Percentiles rank a stretch among this genome's conserved stretches.
phyloP scores from a whole-genome alignment of 176 grass and related monocot species.

The Hordeum vulgare region DNA sequence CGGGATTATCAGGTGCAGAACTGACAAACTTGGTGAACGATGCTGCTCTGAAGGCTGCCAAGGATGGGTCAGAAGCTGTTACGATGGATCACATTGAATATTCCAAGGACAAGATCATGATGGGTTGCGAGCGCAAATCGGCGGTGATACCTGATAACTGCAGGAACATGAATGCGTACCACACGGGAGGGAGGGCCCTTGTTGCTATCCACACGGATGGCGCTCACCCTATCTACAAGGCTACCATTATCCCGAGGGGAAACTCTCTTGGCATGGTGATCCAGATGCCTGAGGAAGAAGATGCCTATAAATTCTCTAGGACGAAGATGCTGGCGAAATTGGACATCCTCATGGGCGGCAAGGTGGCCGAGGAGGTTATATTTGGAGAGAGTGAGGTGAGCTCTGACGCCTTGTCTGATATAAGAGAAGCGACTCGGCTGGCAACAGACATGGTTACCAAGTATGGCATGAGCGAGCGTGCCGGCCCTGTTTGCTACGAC shows the following conservation, averaged over 20 bases:
- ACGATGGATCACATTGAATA: conserved; percentile 55
- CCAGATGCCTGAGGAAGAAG: conserved; percentile 43
- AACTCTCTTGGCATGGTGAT: conserved; percentile 51
- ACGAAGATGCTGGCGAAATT: conserved; percentile 57
- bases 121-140: conserved; percentile 58
- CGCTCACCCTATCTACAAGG: conserved; percentile 52
- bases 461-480: conserved; percentile 52
- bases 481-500: conserved; percentile 64
- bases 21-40: conserved; percentile 70
- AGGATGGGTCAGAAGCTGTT: conserved; percentile 52
- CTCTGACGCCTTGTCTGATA: conserved; percentile 29
- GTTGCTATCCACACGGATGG: conserved; percentile 46
- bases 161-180: conserved; percentile 45
- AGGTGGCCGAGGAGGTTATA: conserved; percentile 57
- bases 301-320: conserved; percentile 26
- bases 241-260: conserved; percentile 53
- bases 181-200: conserved; percentile 58
- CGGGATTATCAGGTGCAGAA: conserved; percentile 61
- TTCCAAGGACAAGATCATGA: conserved; percentile 61
- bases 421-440: conserved; percentile 32
- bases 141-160: conserved; percentile 52
- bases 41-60: conserved; percentile 63
- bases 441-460: conserved; percentile 61
- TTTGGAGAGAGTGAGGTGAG: conserved; percentile 62
- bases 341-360: conserved; percentile 60